Evolutionary conservation across 768 basidiomycete genomes (phyloP).

Genomic region (Agaricus bisporus): DNA sequence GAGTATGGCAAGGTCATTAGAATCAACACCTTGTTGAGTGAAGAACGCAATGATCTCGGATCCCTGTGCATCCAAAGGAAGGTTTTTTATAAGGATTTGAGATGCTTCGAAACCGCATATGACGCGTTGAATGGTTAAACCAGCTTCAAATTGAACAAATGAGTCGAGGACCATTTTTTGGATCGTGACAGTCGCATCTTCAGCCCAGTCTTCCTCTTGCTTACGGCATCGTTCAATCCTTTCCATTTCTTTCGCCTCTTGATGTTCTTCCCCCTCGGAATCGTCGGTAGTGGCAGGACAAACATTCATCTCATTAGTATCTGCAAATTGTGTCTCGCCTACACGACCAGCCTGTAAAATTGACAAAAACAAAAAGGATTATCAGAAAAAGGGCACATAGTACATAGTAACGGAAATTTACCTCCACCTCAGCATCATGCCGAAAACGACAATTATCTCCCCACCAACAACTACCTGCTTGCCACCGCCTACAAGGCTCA

Average conservation of each 20-base stretch:
- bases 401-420: no score
- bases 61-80: constrained; percentile 10
- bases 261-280: background rate
- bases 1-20: constrained; percentile 1
- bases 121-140: constrained; percentile 1
- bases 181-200: constrained; percentile 4
- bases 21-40: constrained; percentile 9
- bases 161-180: constrained; percentile 11
- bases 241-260: constrained; percentile 1
- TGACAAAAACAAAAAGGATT: background rate
- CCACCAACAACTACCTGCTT: constrained; percentile 1
- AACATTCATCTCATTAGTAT: background rate
- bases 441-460: constrained; percentile 5
- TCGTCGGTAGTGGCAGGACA: background rate
- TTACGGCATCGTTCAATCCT: background rate
- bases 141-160: constrained; percentile 20
- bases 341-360: background rate
- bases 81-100: constrained; percentile 10
- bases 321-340: background rate
- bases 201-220: constrained; percentile 7
- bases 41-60: constrained; percentile 13
- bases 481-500: background rate
- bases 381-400: no score
- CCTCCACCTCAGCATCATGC: constrained; percentile 1
- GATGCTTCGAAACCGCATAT: constrained; percentile 15